Base-by-base conservation (phyloP, 2,329 filamentous ascomycete genomes). In the Teratosphaeria gauchensis region DNA sequence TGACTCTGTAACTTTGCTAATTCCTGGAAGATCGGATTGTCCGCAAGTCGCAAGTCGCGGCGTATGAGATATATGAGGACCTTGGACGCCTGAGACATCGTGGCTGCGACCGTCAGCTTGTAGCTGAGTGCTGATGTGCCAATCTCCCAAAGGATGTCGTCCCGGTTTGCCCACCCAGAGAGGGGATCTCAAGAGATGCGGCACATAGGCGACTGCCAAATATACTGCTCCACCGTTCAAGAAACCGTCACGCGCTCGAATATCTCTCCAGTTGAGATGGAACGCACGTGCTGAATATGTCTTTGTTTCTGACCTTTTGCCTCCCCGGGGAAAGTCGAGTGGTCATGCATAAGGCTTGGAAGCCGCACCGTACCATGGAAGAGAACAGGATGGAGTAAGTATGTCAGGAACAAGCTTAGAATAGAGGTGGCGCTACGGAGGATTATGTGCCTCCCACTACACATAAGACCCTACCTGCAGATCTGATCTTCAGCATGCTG, bases 11-110 rank as follows among this genome's bases (percentile, higher is more conserved):
- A 62, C n/a, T 71, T 70, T 30, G 76, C 73, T 6, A 80, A 72
- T 59, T 80, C 76, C 68, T 89, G 79, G 21, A 92, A 79, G 51
- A 91, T 79, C 0, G 88, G 88, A 67, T 92, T 92, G 72, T 92
- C 89, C 31, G 82, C 78, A 30, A 88, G 77, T 61, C 89, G 85
- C 21, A 91, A 77, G 69, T 92, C 89, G 64, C 85, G 83, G 52
- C 88, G 83, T 38, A 92, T 72, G 24, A 92, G 71, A 68, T 90
- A 91, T 58, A 92, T 77, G 56, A 91, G 75, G 28, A 89, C 77
- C 51, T 74, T 75, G 54, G 67, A 61, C 51, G 61, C 57, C 21
- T 52, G 51, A 28, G 58, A 57, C 57, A 59, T 59, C 8, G 28
- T 55, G 6, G 16, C 42, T 21, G 42, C 19, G 42, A 8, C 7